Conservation (phyloP, 1,139 yeast species). For the Ogataea hybrid region DNA sequence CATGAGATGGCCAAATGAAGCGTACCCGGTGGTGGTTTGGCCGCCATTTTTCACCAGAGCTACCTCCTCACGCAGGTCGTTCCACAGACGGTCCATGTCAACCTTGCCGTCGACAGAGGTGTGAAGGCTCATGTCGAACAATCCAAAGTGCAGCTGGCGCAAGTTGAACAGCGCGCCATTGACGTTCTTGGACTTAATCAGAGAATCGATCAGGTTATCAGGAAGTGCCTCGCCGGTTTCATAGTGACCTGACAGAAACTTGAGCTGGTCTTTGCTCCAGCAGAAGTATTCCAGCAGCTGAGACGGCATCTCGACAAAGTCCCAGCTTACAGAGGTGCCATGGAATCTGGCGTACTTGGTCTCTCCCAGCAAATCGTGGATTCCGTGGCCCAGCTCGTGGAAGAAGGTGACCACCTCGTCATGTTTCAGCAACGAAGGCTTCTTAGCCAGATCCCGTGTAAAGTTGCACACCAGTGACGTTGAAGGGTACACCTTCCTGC, state of each 20-base stretch:
- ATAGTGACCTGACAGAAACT: constrained; percentile 63
- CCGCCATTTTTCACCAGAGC: constrained; percentile 58
- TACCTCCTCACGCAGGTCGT: constrained; percentile 55
- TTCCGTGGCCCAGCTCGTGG: constrained; percentile 91
- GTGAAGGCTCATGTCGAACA: constrained; percentile 74
- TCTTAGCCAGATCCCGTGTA: constrained; percentile 67
- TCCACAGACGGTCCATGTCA: constrained; percentile 60
- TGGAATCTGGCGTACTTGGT: constrained; percentile 66
- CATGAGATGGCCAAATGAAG: constrained; percentile 79
- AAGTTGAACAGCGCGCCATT: constrained; percentile 68
- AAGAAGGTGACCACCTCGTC: constrained; percentile 79
- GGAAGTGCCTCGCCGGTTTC: constrained; percentile 52
- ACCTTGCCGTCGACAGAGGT: constrained; percentile 43
- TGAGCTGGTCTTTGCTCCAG: constrained; percentile 67
- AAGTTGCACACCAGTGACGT: constrained; percentile 85
- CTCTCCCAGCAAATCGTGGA: constrained; percentile 70
- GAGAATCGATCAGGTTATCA: constrained; percentile 56
- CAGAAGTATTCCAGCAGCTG: constrained; percentile 91
- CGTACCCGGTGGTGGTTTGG: constrained; percentile 58
- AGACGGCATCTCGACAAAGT: constrained; percentile 88
- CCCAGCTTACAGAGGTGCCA: constrained; percentile 77
- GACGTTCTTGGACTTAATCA: constrained; percentile 69
- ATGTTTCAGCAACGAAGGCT: constrained; percentile 77
- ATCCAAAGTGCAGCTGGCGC: constrained; percentile 75
- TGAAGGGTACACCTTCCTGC: constrained; percentile 58